Base-by-base conservation (phyloP, 2,329 filamentous ascomycete species). In the Massarina eburnea region DNA sequence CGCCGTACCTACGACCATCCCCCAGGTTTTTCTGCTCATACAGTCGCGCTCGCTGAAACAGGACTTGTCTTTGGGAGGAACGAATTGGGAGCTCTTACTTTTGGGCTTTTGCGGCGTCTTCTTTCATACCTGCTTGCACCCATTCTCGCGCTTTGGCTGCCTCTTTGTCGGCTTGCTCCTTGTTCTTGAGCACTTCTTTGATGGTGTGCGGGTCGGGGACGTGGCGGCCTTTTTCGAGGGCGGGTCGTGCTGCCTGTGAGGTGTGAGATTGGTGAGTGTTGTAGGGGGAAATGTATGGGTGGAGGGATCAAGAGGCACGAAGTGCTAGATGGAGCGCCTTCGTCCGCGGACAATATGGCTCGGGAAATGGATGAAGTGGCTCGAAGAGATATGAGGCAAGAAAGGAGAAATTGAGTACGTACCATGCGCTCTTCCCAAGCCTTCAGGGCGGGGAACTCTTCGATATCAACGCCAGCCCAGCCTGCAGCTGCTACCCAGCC, bases 391-490 rank as follows among this genome's bases (percentile, higher is more conserved):
- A 14, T 8, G 21, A 24, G 19, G 20, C 19, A 38, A 37, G 26
- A 15, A 34, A 34, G 39, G 27, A 20, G 39, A 29, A 17, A 8
- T 18, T 17, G 12, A 27, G 15, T 30, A 35, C 15, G 15, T 37
- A 45, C 55, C 72, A 95, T 79, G 49, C 77, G 79, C 57, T 88
- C 80, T 51, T 92, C 78, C 91, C 91, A 96, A 29, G 82, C 82
- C 62, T 89, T 83, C 51, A 96, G 67, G 39, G 80, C 68, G 2
- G 89, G 89, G 71, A 92, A 95, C 48, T 91, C 84, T 1, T 84
- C 75, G 43, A 92, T 82, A 40, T 90, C 81, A 34, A 90, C 65
- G 14, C 85, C 85, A 0, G 79, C 74, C 76, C 85, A 82, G 14
- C 74, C 72, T 1, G 80, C 75, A 2, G 70, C 67, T 4, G 83